Conservation (phyloP, 192 early-diverging fungal species). For the Thamnidium elegans region DNA sequence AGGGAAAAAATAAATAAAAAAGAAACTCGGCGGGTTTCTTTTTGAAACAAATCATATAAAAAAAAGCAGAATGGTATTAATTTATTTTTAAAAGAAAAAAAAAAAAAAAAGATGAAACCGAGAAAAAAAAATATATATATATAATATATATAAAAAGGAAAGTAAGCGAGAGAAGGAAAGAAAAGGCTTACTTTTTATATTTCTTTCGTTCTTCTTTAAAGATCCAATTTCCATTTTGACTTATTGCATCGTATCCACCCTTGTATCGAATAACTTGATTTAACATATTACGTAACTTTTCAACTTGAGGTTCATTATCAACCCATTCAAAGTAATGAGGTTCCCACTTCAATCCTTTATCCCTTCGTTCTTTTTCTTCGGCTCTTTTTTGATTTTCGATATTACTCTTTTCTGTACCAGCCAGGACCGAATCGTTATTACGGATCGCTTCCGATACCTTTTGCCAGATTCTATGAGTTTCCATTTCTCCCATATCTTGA, state of each 20-base stretch:
- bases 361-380: conserved; percentile 53
- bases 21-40: no score
- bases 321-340: conserved; percentile 24
- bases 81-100: background rate
- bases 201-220: background rate
- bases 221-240: conserved; percentile 4
- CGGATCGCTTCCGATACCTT: conserved; percentile 61
- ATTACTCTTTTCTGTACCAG: conserved; percentile 58
- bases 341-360: conserved; percentile 32
- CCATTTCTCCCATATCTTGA: conserved; percentile 56
- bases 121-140: background rate
- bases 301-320: conserved; percentile 9
- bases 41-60: no score
- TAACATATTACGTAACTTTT: conserved; percentile 21
- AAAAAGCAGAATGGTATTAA: no score
- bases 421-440: conserved; percentile 56
- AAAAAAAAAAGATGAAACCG: background rate
- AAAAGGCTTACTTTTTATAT: no score
- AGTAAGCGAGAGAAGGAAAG: no score
- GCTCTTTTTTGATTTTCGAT: conserved; percentile 64
- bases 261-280: background rate
- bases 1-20: no score
- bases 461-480: conserved; percentile 65
- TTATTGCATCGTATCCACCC: background rate
- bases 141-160: no score